Conservation (phyloP, 2,329 filamentous ascomycete genomes). For the Xylaria sp. region DNA sequence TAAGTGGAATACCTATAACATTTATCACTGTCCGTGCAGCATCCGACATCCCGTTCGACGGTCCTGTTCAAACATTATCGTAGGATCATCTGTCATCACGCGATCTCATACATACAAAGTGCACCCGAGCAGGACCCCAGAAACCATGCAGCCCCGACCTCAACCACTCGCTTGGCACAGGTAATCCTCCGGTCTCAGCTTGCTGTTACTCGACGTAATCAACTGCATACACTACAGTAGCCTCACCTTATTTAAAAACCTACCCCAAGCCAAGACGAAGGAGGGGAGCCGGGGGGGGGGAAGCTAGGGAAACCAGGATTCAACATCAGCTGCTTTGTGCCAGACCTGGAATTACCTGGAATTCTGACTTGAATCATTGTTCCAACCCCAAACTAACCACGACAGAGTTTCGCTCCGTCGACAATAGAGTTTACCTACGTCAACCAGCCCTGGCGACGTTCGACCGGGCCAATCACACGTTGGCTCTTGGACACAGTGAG, state of each 20-base stretch:
- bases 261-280: constrained; percentile 26
- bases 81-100: constrained; percentile 37
- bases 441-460: constrained; percentile 13
- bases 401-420: constrained; percentile 31
- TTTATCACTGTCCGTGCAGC: neutral
- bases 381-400: constrained; percentile 1
- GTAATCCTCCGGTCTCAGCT: constrained; percentile 27
- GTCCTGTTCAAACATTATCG: neutral
- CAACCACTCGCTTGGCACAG: constrained; percentile 32
- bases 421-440: constrained; percentile 31
- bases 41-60: neutral
- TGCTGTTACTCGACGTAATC: constrained; percentile 23
- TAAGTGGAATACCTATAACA: no score
- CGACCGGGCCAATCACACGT: constrained; percentile 29
- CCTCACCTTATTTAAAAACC: constrained; percentile 16
- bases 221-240: constrained; percentile 25
- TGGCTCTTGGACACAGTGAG: constrained; percentile 25
- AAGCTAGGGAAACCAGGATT: neutral
- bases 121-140: constrained; percentile 41
- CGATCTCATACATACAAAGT: constrained; percentile 43
- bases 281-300: constrained; percentile 4
- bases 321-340: constrained; percentile 10
- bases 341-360: no score
- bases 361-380: constrained; percentile 10
- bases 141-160: constrained; percentile 31